Evolutionary conservation across 1,284 basidiomycete genomes (phyloP).

Genomic region (Cutaneotrichosporon sp.): DNA sequence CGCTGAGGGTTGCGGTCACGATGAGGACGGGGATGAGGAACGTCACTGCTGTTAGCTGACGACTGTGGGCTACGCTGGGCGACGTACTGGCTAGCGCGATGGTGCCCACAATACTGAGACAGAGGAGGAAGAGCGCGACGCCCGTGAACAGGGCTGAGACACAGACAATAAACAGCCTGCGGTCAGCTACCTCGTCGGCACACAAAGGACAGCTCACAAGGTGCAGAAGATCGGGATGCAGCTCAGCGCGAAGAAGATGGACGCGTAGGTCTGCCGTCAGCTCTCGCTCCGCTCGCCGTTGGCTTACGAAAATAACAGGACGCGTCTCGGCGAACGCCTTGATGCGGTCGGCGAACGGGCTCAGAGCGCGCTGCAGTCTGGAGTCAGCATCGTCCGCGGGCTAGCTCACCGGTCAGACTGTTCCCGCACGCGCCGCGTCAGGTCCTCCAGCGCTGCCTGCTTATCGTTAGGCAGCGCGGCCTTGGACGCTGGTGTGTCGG

Average conservation of each 20-base stretch:
- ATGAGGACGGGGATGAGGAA: conserved; percentile 37
- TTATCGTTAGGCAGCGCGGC: neutral
- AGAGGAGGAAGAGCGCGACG: conserved; percentile 22
- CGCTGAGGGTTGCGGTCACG: conserved; percentile 30
- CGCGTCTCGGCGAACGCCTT: conserved; percentile 30
- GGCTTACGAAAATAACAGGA: conserved; percentile 39
- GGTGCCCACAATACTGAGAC: conserved; percentile 21
- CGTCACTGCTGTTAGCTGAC: conserved; percentile 19
- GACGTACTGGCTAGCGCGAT: conserved; percentile 26
- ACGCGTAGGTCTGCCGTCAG: conserved; percentile 32
- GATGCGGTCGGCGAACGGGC: conserved; percentile 31
- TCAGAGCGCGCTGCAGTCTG: conserved; percentile 31
- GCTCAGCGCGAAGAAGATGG: conserved; percentile 33
- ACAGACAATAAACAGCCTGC: conserved; percentile 28
- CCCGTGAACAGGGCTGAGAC: conserved; percentile 22
- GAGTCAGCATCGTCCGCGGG: neutral
- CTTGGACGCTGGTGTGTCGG: too few species aligned
- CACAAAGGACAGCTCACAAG: conserved; percentile 19
- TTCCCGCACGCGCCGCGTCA: conserved; percentile 23
- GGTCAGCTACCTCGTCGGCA: neutral
- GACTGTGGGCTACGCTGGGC: too few species aligned
- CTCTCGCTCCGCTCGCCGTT: neutral
- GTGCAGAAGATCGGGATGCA: conserved; percentile 30
- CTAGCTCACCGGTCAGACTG: conserved; percentile 37
- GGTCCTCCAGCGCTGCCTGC: conserved; percentile 9